These are phyloP conservation scores for Melastoma candidum DNA, from an alignment of 441 rosid genomes.

Conservation along the genomic window DNA sequence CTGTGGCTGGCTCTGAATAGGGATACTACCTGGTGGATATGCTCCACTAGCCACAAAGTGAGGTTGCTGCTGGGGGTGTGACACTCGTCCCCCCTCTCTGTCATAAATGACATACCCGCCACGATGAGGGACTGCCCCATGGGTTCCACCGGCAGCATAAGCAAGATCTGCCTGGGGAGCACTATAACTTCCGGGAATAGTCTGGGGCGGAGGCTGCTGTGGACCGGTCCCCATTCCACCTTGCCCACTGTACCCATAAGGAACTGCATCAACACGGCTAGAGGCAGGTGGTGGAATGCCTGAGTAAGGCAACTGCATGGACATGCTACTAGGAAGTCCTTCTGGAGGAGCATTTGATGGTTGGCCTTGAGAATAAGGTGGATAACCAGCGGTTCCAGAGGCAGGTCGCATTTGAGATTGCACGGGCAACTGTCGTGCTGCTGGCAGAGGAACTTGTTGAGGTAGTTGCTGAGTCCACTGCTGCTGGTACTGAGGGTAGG, in stretches of 20 bases:
- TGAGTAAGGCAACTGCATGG: conserved; percentile 59
- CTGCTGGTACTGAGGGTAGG: conserved; percentile 52
- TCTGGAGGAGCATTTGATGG: conserved; percentile 38
- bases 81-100: conserved; percentile 46
- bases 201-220: conserved; percentile 61
- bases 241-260: conserved; percentile 55
- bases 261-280: conserved; percentile 38
- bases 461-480: conserved; percentile 64
- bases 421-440: conserved; percentile 22
- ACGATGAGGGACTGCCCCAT: conserved; percentile 35
- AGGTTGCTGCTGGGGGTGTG: conserved; percentile 43
- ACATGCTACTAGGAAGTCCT: conserved; percentile 41
- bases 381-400: conserved; percentile 40
- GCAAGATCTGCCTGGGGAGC: conserved; percentile 44
- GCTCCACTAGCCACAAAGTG: conserved; percentile 58
- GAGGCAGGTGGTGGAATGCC: conserved; percentile 61
- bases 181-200: conserved; percentile 47
- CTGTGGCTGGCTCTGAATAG: conserved; percentile 32
- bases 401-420: conserved; percentile 34
- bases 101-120: conserved; percentile 65
- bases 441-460: conserved; percentile 34
- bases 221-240: conserved; percentile 32
- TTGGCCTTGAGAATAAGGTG: conserved; percentile 50
- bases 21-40: conserved; percentile 31
- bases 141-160: conserved; percentile 46